A percentile compares a stretch with the other conserved stretches of the same genome.
phyloP scores from a whole-genome alignment of 805 yeast species.

The Kurtzmaniella fragi region DNA sequence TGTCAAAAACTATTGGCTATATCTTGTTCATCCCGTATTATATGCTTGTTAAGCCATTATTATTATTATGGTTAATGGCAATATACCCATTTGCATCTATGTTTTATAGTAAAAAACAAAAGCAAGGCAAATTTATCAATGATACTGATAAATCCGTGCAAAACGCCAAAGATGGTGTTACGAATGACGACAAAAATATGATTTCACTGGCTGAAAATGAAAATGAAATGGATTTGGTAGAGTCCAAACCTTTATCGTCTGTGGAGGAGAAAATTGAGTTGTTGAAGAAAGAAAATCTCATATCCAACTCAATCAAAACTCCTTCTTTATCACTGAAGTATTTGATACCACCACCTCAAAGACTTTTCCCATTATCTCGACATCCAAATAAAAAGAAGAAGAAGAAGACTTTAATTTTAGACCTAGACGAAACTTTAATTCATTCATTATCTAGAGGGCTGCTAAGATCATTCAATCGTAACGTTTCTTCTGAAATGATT shows the following conservation, averaged over 20 bases:
- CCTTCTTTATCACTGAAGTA: conserved; percentile 38
- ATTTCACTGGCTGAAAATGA: neutral
- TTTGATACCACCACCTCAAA: conserved; percentile 42
- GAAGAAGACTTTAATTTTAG: conserved; percentile 74
- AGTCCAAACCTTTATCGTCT: neutral
- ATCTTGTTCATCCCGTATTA: conserved; percentile 46
- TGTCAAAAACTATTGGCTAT: neutral
- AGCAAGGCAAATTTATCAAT: conserved; percentile 7
- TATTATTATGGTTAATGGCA: conserved; percentile 44
- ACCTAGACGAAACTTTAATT: conserved; percentile 89
- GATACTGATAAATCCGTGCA: neutral
- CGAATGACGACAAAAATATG: neutral
- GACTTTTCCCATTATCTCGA: conserved; percentile 36
- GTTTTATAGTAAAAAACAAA: conserved; percentile 12
- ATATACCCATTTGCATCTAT: conserved; percentile 51
- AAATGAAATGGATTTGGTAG: neutral
- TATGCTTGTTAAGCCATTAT: conserved; percentile 48
- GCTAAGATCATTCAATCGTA: conserved; percentile 36
- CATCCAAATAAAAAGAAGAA: conserved; percentile 31
- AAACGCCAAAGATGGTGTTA: neutral
- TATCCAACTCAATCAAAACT: conserved; percentile 36
- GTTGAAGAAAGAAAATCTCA: conserved; percentile 35
- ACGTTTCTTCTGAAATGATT: conserved; percentile 56
- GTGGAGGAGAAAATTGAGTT: conserved; percentile 29
- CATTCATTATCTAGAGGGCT: conserved; percentile 78